Evolutionary conservation across 306 rosid genomes (phyloP).

Genomic region (Boehmeria nivea): DNA sequence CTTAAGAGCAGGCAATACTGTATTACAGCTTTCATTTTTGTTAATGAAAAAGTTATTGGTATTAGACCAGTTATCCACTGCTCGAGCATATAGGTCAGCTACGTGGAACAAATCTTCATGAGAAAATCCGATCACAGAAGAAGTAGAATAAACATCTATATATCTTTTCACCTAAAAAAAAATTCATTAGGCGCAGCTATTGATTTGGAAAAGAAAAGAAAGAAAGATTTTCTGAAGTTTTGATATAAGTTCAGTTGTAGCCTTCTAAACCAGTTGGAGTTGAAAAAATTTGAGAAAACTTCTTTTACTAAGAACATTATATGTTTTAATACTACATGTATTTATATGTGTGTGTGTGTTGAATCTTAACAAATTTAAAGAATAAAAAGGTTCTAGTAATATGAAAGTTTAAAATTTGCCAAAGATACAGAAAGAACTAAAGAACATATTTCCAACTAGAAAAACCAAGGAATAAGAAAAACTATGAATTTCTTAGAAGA

Average conservation of each 20-base stretch:
- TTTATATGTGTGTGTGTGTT: too few species aligned
- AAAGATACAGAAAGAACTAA: background rate
- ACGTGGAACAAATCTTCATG: conserved; percentile 63
- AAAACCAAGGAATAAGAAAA: background rate
- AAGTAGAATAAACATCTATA: conserved; percentile 75
- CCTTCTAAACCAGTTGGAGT: background rate
- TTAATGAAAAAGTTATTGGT: conserved; percentile 40
- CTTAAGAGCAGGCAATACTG: conserved; percentile 44
- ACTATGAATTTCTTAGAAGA: background rate
- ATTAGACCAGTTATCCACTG: conserved; percentile 56
- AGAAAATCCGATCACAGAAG: conserved; percentile 89
- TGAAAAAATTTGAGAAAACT: too few species aligned
- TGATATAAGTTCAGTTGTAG: background rate
- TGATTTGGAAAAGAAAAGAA: conserved; percentile 6
- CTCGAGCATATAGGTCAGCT: conserved; percentile 49
- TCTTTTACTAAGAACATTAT: too few species aligned
- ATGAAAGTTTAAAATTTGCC: too few species aligned
- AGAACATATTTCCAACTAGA: background rate
- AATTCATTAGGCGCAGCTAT: too few species aligned
- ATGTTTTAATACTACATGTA: too few species aligned
- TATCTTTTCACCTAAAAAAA: conserved; percentile 76
- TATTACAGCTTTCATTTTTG: conserved; percentile 32
- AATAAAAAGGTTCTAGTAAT: too few species aligned
- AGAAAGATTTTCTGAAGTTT: too few species aligned
- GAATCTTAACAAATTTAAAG: too few species aligned